Percentiles rank a stretch among this genome's conserved stretches.
Evolutionary conservation across 2,329 filamentous ascomycete species (phyloP).

Genomic region (Penicillium sp.): DNA sequence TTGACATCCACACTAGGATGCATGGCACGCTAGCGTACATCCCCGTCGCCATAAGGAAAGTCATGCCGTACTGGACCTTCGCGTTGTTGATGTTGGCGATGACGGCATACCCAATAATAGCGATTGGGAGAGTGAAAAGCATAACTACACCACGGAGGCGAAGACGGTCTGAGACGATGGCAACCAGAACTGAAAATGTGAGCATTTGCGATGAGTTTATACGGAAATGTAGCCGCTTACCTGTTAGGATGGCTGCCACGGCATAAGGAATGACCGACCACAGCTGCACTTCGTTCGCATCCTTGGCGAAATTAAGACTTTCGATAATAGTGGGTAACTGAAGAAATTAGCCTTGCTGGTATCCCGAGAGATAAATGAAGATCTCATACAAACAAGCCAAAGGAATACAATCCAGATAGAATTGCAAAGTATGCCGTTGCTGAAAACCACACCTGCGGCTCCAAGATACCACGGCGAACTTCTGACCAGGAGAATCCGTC

Average conservation of each 20-base stretch:
- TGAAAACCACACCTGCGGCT: constrained; percentile 66
- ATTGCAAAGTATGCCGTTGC: constrained; percentile 66
- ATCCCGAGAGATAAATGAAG: background rate
- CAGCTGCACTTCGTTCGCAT: constrained; percentile 62
- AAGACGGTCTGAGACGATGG: constrained; percentile 65
- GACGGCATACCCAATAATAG: constrained; percentile 68
- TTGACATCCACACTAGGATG: constrained; percentile 68
- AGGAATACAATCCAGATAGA: constrained; percentile 62
- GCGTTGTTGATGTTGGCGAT: constrained; percentile 61
- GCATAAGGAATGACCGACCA: constrained; percentile 69
- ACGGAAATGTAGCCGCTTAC: constrained; percentile 34
- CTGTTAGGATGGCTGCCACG: constrained; percentile 60
- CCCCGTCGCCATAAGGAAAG: constrained; percentile 68
- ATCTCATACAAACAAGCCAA: constrained; percentile 63
- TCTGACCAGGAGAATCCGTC: constrained; percentile 66
- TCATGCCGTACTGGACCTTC: constrained; percentile 66
- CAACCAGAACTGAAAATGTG: constrained; percentile 37
- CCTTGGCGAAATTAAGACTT: constrained; percentile 57
- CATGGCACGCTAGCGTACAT: constrained; percentile 67
- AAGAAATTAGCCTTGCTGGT: background rate
- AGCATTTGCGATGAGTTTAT: background rate
- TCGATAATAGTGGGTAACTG: constrained; percentile 68
- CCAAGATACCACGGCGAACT: constrained; percentile 64
- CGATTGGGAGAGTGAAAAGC: constrained; percentile 65
- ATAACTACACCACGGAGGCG: constrained; percentile 65